Evolutionary conservation across 139 green algal species (phyloP).

Genomic region (Picochlorum sp.): DNA sequence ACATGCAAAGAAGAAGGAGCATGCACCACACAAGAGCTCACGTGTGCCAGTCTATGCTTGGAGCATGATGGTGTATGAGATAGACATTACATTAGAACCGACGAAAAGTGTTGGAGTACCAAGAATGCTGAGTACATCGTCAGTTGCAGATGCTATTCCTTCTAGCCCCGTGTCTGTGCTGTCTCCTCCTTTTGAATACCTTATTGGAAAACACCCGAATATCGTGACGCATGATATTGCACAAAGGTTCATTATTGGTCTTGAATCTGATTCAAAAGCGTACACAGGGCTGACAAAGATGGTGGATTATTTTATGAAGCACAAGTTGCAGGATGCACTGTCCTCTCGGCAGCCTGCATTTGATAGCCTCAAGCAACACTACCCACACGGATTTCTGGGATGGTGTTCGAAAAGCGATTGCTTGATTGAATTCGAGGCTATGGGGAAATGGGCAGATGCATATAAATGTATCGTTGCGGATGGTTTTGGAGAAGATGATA

Average conservation of each 20-base stretch:
- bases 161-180: neutral
- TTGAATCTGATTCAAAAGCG: slow-evolving; percentile 10
- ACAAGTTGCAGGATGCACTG: neutral
- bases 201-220: neutral
- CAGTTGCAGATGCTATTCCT: neutral
- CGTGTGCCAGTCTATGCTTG: no score
- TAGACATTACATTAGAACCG: no score
- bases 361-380: slow-evolving; percentile 15
- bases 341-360: slow-evolving; percentile 1
- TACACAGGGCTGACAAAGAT: slow-evolving; percentile 3
- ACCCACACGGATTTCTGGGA: slow-evolving; percentile 18
- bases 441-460: neutral
- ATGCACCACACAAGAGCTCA: no score
- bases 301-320: neutral
- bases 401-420: slow-evolving; percentile 20
- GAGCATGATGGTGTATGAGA: no score
- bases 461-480: neutral
- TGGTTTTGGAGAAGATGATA: slow-evolving; percentile 16
- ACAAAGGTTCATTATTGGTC: slow-evolving; percentile 14
- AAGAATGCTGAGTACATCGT: neutral
- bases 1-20: no score
- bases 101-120: neutral
- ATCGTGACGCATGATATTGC: slow-evolving; percentile 14
- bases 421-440: slow-evolving; percentile 2
- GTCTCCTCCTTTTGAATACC: slow-evolving; percentile 2